Percentiles rank a stretch among this genome's conserved stretches.
Conservation (phyloP, 177 flowering plant genomes). For the Vitis hybrid region DNA sequence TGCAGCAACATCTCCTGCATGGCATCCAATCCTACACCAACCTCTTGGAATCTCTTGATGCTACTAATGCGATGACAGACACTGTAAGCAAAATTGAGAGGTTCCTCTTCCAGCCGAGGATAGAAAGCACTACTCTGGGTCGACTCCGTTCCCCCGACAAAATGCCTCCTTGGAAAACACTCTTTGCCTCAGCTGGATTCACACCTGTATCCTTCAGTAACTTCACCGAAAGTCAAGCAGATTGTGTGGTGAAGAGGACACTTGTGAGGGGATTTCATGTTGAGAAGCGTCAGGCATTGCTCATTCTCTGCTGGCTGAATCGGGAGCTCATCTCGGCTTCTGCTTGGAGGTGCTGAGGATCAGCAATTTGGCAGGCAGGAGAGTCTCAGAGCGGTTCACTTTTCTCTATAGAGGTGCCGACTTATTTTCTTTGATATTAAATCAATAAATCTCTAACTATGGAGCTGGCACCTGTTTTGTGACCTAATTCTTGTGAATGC, state of each 20-base stretch:
- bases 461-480: slow-evolving; percentile 14
- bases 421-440: slow-evolving; percentile 13
- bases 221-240: slow-evolving; percentile 34
- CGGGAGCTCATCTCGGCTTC: slow-evolving; percentile 33
- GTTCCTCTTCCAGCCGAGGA: slow-evolving; percentile 24
- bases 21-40: slow-evolving; percentile 33
- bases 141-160: slow-evolving; percentile 18
- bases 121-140: slow-evolving; percentile 25
- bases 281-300: slow-evolving; percentile 29
- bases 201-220: slow-evolving; percentile 30
- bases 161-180: slow-evolving; percentile 26
- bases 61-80: slow-evolving; percentile 30
- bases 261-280: slow-evolving; percentile 31
- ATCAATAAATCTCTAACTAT: slow-evolving; percentile 16
- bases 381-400: slow-evolving; percentile 8
- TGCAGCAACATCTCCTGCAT: slow-evolving; percentile 36
- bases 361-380: slow-evolving; percentile 2
- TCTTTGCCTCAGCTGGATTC: slow-evolving; percentile 27
- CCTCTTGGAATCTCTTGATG: slow-evolving; percentile 50
- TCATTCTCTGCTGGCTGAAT: slow-evolving; percentile 30
- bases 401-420: slow-evolving; percentile 10
- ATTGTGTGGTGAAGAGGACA: slow-evolving; percentile 32
- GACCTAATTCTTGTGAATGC: slow-evolving; percentile 8
- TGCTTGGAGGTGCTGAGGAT: slow-evolving; percentile 36
- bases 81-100: slow-evolving; percentile 41